Evolutionary conservation across 805 yeast species (phyloP), one percentile per base, ranked within the genome.

Genomic region (Maudiozyma barnettii): DNA sequence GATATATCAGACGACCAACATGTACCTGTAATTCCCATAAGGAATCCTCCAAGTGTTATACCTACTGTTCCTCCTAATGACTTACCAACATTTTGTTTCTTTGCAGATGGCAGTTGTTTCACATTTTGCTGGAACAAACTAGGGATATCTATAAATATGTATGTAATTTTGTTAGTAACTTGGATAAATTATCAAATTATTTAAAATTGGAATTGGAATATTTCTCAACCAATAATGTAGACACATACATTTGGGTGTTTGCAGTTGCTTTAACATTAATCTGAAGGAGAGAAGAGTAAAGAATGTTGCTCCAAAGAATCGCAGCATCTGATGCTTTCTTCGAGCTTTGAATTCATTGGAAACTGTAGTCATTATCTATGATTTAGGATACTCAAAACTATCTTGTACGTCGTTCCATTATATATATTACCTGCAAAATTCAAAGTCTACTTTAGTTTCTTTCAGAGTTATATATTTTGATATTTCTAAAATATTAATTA

Each of bases 121-220:
- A 89, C 91, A 64, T 89, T 89, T n/a, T 90, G 87, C 56, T 87
- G 89, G 64, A 85, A 90, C 58, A 80, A 72, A 40, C 75, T 75
- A 5, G 96, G 96, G 6, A 79, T 65, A 55, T 78, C 75, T 68
- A 46, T 23, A 2, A 9, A 20, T 10, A 21, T 20, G 20, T 37
- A 37, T 10, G 23, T 13, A 21, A 9, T n/a, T 10, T 18, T 20
- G 40, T 37, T 37, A 37, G 40, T 37, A 37, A 7, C 12, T 18
- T 13, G 21, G 8, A 6, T 13, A 4, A 33, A 1, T 14, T 7
- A 14, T 14, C 3, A 7, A 33, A 5, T 33, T 14, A 6, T 3
- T 33, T 19, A 13, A 5, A 13, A 8, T 37, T 37, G n/a, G 13
- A 7, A 18, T 5, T 13, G n/a, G n/a, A n/a, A 8, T 35, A 18